Evolutionary conservation across 2,329 filamentous ascomycete species (phyloP).

Genomic region (Eutypa lata): DNA sequence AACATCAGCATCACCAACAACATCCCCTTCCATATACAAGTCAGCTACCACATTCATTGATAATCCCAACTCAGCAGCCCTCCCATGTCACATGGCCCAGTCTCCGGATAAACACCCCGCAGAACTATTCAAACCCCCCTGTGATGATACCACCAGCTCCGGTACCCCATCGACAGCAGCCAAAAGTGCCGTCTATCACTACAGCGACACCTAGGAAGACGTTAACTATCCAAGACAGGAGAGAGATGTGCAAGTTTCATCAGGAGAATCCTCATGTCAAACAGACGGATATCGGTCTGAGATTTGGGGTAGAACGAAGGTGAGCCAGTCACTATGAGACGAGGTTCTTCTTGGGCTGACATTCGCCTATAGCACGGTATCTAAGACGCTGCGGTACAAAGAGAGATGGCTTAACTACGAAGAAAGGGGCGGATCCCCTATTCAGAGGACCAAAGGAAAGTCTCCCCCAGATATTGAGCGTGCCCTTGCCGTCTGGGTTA

Average conservation of each 20-base stretch:
- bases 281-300: constrained; percentile 92
- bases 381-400: constrained; percentile 90
- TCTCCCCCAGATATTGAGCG: constrained; percentile 84
- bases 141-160: constrained; percentile 57
- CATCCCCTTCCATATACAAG: constrained; percentile 27
- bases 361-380: constrained; percentile 74
- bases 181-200: constrained; percentile 47
- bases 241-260: constrained; percentile 90
- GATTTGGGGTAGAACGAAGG: constrained; percentile 98
- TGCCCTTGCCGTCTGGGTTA: constrained; percentile 82
- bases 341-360: constrained; percentile 23
- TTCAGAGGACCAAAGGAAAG: constrained; percentile 81
- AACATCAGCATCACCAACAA: neutral
- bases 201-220: constrained; percentile 75
- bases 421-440: constrained; percentile 73
- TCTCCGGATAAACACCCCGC: constrained; percentile 68
- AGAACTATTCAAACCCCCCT: constrained; percentile 58
- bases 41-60: constrained; percentile 62
- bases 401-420: constrained; percentile 88
- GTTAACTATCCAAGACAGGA: constrained; percentile 84
- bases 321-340: constrained; percentile 41
- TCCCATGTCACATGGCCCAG: constrained; percentile 63
- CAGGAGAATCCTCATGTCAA: constrained; percentile 87
- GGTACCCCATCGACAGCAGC: constrained; percentile 48
- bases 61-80: constrained; percentile 63